Evolutionary conservation across 2,329 filamentous ascomycete genomes (phyloP), one percentile per base, ranked within the genome.

Genomic region (Penicillium griseofulvum): DNA sequence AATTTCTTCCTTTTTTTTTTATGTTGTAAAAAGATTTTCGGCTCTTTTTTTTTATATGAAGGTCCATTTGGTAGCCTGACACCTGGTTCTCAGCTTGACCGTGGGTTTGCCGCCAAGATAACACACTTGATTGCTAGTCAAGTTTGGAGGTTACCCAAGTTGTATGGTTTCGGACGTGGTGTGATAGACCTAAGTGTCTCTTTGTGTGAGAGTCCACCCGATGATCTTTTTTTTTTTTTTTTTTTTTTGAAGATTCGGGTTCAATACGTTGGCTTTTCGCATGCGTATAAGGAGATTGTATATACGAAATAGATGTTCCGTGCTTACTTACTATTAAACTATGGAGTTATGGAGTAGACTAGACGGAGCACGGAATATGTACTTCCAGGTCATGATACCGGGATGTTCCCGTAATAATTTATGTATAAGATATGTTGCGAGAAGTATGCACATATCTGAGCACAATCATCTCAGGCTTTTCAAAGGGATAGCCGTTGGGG

Each of bases 381-480:
- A 22, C 29, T 43, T 59, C 46, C 46, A 54, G 60, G 54, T 58
- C 55, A 60, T 57, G 59, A 59, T 57, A 63, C 55, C 48, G 52
- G 55, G 50, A 52, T 61, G 36, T 50, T 28, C 26, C 22, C 11
- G 38, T 50, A 28, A 50, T 28, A 38, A 26, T 33, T 14, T 34
- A 1, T 14, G 46, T 26, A 33, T 26, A 22, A 22, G n/a, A 28
- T 47, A 26, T 2, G 12, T 49, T 12, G 37, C 28, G 29, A 50
- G 37, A 17, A 26, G 39, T 44, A 29, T 43, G 47, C 36, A 19
- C 17, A 42, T 42, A n/a, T 43, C 19, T 24, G 10, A 16, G n/a
- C 17, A 26, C 22, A 19, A 24, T 16, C 34, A 29, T 6, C 44
- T 47, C 47, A 17, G 48, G 17, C 7, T 36, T 37, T 49, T 26